Percentiles rank a stretch among this genome's conserved stretches.
phyloP scores from a whole-genome alignment of 495 filamentous ascomycete genomes.

The Letharia lupina region DNA sequence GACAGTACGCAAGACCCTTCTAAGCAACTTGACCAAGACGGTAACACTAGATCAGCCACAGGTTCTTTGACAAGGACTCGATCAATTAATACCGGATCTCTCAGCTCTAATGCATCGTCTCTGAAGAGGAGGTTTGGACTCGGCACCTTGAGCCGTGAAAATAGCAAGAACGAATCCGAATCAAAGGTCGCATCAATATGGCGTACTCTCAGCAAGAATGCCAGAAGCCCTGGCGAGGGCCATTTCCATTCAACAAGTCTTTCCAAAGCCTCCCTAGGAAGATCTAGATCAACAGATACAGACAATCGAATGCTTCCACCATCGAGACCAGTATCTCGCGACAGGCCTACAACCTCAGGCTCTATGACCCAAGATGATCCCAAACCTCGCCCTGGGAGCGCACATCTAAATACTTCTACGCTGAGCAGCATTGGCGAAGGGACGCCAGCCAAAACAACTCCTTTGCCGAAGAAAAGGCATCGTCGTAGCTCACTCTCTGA shows the following conservation, averaged over 20 bases:
- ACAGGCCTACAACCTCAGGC: slow-evolving; percentile 42
- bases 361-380: slow-evolving; percentile 37
- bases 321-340: slow-evolving; percentile 58
- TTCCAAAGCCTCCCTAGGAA: slow-evolving; percentile 54
- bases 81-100: slow-evolving; percentile 46
- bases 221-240: slow-evolving; percentile 46
- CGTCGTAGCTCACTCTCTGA: slow-evolving; percentile 87
- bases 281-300: slow-evolving; percentile 78
- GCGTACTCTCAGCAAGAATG: slow-evolving; percentile 80
- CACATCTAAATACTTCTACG: slow-evolving; percentile 33
- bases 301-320: slow-evolving; percentile 43
- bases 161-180: slow-evolving; percentile 63
- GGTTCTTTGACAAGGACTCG: slow-evolving; percentile 42
- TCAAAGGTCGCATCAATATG: slow-evolving; percentile 68
- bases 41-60: slow-evolving; percentile 21
- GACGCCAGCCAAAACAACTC: slow-evolving; percentile 19
- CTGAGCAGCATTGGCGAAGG: slow-evolving; percentile 40
- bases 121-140: slow-evolving; percentile 76
- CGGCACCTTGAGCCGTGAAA: slow-evolving; percentile 63
- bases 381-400: slow-evolving; percentile 40
- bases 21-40: slow-evolving; percentile 1
- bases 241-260: slow-evolving; percentile 45
- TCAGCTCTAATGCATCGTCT: slow-evolving; percentile 70
- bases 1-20: slow-evolving; percentile 24
- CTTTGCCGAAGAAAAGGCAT: slow-evolving; percentile 51